Conservation (phyloP, 2,329 filamentous ascomycete species). For the Domatiomyces globalis region DNA sequence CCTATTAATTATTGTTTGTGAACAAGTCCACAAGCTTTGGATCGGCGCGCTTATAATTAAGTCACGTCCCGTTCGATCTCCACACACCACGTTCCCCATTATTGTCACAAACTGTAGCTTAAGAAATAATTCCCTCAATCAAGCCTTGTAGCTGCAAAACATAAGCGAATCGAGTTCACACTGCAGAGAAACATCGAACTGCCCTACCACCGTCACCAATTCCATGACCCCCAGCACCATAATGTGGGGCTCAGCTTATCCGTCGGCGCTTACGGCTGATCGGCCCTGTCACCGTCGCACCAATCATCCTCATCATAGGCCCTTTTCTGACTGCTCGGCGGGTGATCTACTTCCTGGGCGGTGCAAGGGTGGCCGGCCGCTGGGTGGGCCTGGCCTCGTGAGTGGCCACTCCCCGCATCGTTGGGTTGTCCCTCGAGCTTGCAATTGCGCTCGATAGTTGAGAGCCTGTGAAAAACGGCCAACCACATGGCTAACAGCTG, state of each 20-base stretch:
- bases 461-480: background rate
- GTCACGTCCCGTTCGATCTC: too few relatives aligned
- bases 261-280: background rate
- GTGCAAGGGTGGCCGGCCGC: background rate
- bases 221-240: background rate
- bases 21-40: too few relatives aligned
- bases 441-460: background rate
- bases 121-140: background rate
- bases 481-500: background rate
- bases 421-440: background rate
- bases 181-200: too few relatives aligned
- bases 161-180: background rate
- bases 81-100: too few relatives aligned
- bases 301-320: background rate
- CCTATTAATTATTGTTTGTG: too few relatives aligned
- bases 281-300: background rate
- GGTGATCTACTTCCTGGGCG: background rate
- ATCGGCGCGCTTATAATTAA: too few relatives aligned
- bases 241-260: too few relatives aligned
- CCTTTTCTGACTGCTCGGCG: background rate
- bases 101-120: too few relatives aligned
- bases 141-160: background rate
- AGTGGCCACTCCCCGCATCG: background rate
- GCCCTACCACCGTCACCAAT: too few relatives aligned
- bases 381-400: background rate